These are phyloP conservation scores for Colletotrichum echinochloae DNA, from an alignment of 2,329 filamentous ascomycete genomes.

Conservation along the genomic window DNA sequence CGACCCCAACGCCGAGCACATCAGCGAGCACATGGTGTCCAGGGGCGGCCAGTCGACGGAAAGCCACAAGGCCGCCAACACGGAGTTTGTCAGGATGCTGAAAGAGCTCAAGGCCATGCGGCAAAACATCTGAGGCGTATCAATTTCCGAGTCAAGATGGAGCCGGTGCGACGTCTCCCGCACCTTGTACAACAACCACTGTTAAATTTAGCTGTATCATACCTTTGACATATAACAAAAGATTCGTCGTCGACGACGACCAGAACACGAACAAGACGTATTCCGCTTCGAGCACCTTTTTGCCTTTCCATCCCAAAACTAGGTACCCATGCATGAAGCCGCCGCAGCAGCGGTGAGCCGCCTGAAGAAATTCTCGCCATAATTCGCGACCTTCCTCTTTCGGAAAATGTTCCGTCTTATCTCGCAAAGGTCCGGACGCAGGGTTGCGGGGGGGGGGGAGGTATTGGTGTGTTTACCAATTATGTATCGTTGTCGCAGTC, in stretches of 20 bases:
- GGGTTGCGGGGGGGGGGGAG: slow-evolving; percentile 21
- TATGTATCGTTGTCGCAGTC: no score
- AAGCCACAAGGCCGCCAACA: slow-evolving; percentile 33
- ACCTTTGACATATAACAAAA: neutral
- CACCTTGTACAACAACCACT: slow-evolving; percentile 4
- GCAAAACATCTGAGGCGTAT: neutral
- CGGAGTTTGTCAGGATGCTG: slow-evolving; percentile 49
- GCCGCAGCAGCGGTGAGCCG: neutral
- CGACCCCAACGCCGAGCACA: slow-evolving; percentile 61
- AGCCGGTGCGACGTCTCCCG: neutral
- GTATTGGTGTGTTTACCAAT: slow-evolving; percentile 1
- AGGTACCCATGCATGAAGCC: neutral
- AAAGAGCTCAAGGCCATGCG: slow-evolving; percentile 41
- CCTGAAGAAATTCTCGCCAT: neutral
- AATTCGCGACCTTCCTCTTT: slow-evolving; percentile 30
- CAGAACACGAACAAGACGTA: neutral
- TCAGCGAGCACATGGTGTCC: slow-evolving; percentile 42
- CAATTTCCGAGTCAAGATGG: neutral
- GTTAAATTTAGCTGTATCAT: neutral
- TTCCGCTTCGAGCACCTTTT: neutral
- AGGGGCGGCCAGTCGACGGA: slow-evolving; percentile 8
- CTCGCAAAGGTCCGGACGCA: slow-evolving; percentile 21
- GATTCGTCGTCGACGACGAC: neutral
- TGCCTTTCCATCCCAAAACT: neutral
- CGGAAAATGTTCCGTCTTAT: slow-evolving; percentile 27